These are phyloP conservation scores for Parastagonospora nodorum DNA, from an alignment of 2,329 filamentous ascomycete genomes.

Conservation along the genomic window DNA sequence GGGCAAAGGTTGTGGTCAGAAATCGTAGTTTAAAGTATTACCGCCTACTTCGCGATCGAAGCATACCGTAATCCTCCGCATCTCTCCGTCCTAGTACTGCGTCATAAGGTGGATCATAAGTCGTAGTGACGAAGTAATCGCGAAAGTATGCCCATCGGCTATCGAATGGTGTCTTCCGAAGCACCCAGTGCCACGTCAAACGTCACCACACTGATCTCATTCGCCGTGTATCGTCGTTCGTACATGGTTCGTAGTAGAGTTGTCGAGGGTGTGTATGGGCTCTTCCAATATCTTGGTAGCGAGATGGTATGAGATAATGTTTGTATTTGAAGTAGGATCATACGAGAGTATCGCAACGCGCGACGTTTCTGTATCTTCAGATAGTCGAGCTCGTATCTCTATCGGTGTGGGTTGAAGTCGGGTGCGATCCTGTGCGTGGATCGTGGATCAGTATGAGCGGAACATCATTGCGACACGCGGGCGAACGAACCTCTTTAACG, in stretches of 20 bases:
- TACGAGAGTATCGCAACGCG: constrained; percentile 3
- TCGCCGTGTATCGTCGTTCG: neutral
- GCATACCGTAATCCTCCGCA: neutral
- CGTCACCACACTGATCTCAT: constrained; percentile 3
- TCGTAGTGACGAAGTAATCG: constrained; percentile 4
- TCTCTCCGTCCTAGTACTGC: constrained; percentile 6
- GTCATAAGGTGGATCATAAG: constrained; percentile 4
- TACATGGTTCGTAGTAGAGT: neutral
- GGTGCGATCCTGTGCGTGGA: neutral
- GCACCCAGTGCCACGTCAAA: constrained; percentile 3
- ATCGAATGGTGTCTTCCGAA: too few relatives aligned
- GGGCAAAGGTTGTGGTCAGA: too few relatives aligned
- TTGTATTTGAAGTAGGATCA: neutral
- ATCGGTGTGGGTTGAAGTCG: neutral
- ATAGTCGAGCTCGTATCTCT: neutral
- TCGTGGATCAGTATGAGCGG: too few relatives aligned
- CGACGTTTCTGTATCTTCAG: neutral
- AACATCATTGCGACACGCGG: too few relatives aligned
- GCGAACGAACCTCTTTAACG: too few relatives aligned
- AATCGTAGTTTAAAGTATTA: too few relatives aligned
- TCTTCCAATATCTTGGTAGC: constrained; percentile 1
- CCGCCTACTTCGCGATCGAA: too few relatives aligned
- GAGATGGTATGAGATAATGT: constrained; percentile 1
- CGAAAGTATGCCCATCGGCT: too few relatives aligned
- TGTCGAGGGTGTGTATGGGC: neutral